Percentiles rank a stretch among this genome's conserved stretches.
These are phyloP conservation scores for Nothomitra cinnamomea DNA, from an alignment of 2,329 filamentous ascomycete species.

Conservation along the genomic window DNA sequence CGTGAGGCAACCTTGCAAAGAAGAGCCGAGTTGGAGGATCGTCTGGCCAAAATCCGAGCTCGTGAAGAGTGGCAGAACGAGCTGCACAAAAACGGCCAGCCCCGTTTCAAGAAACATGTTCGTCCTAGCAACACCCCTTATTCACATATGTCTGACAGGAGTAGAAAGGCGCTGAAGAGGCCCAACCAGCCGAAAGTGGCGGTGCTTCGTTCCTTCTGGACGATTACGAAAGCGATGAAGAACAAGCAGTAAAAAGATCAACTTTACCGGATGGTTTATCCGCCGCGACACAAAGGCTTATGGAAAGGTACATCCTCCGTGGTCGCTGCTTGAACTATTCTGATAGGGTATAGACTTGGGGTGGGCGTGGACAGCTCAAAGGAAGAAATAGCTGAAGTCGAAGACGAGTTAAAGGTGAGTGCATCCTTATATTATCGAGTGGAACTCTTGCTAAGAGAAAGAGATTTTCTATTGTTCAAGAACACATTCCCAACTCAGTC, in stretches of 20 bases:
- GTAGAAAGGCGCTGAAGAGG: slow-evolving; percentile 16
- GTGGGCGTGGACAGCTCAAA: slow-evolving; percentile 17
- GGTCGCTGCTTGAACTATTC: background rate
- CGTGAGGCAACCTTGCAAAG: slow-evolving; percentile 46
- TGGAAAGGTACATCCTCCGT: slow-evolving; percentile 35
- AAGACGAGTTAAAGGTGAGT: slow-evolving; percentile 51
- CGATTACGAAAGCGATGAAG: slow-evolving; percentile 51
- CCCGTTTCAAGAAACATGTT: slow-evolving; percentile 30
- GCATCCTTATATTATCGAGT: slow-evolving; percentile 3
- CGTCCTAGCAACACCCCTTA: slow-evolving; percentile 8
- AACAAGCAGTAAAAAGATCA: slow-evolving; percentile 20
- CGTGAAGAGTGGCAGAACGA: slow-evolving; percentile 44
- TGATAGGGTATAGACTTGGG: slow-evolving; percentile 18
- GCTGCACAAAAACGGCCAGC: slow-evolving; percentile 31
- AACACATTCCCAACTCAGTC: slow-evolving; percentile 80
- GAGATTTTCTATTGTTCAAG: slow-evolving; percentile 81
- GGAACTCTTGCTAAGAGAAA: background rate
- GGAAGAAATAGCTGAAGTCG: slow-evolving; percentile 32
- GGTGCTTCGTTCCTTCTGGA: slow-evolving; percentile 61
- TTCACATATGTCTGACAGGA: background rate
- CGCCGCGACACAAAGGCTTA: slow-evolving; percentile 54
- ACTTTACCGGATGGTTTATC: slow-evolving; percentile 37
- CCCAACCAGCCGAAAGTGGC: slow-evolving; percentile 22
- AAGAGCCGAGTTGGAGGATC: slow-evolving; percentile 58
- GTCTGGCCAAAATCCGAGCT: slow-evolving; percentile 43